Evolutionary conservation across 2,329 filamentous ascomycete species (phyloP).

Genomic region (Aschersonia sp.): DNA sequence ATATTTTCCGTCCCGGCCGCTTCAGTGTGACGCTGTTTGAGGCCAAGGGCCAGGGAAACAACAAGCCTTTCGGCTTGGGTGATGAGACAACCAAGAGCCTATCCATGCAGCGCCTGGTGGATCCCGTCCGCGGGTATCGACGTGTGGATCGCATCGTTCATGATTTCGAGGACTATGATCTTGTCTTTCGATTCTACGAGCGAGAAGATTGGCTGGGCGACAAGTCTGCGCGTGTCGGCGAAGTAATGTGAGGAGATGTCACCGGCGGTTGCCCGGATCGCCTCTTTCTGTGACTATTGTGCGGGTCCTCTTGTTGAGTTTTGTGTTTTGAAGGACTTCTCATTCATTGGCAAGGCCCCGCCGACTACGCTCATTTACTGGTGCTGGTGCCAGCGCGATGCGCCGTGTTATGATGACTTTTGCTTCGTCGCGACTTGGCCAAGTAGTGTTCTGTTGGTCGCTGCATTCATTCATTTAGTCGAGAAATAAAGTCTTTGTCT

Average conservation of each 20-base stretch:
- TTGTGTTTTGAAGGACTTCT: background rate
- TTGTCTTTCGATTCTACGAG: conserved; percentile 95
- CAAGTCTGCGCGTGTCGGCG: conserved; percentile 38
- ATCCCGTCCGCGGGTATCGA: conserved; percentile 72
- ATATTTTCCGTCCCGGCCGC: conserved; percentile 93
- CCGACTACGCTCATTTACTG: too few relatives aligned
- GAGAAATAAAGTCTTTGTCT: too few relatives aligned
- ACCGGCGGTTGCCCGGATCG: too few relatives aligned
- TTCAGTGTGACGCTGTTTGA: conserved; percentile 97
- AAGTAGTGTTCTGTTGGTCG: too few relatives aligned
- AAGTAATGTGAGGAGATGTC: conserved; percentile 17
- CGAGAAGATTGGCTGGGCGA: conserved; percentile 59
- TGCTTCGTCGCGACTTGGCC: too few relatives aligned
- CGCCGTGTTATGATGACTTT: too few relatives aligned
- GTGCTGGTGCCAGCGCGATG: too few relatives aligned
- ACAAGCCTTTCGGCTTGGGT: conserved; percentile 24
- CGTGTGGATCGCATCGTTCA: conserved; percentile 91
- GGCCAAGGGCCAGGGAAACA: conserved; percentile 49
- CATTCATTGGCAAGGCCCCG: too few relatives aligned
- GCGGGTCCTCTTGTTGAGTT: background rate
- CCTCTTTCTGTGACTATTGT: background rate
- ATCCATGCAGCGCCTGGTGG: conserved; percentile 43
- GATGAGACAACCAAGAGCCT: conserved; percentile 22
- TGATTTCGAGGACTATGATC: conserved; percentile 91
- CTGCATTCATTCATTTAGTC: too few relatives aligned